Evolutionary conservation across 306 rosid genomes (phyloP).

Genomic region (Crotalaria pallida): DNA sequence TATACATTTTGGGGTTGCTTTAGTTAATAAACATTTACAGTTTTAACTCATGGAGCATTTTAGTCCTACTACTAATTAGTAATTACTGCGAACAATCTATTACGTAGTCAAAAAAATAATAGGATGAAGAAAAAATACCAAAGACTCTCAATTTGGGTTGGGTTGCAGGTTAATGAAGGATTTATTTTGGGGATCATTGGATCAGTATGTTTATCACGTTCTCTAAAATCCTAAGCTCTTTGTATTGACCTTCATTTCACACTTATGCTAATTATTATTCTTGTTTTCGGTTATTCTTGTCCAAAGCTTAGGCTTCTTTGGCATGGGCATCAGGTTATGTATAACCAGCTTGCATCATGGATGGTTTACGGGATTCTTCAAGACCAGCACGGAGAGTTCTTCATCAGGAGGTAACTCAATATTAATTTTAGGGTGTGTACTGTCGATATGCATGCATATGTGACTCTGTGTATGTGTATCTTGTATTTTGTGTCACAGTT

Average conservation of each 20-base stretch:
- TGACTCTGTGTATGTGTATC: neutral
- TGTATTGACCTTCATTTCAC: neutral
- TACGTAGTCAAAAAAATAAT: neutral
- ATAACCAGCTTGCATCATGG: slow-evolving; percentile 96
- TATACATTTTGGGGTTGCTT: neutral
- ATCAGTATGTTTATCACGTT: slow-evolving; percentile 16
- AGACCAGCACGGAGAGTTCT: slow-evolving; percentile 88
- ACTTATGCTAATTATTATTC: slow-evolving; percentile 12
- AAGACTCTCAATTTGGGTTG: slow-evolving; percentile 1
- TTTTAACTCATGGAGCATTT: neutral
- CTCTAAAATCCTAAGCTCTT: neutral
- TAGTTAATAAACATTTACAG: neutral
- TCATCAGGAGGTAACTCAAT: slow-evolving; percentile 63
- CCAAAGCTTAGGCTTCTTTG: slow-evolving; percentile 92
- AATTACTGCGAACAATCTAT: neutral
- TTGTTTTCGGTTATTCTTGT: slow-evolving; percentile 21
- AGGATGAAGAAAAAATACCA: neutral
- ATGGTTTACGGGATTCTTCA: slow-evolving; percentile 93
- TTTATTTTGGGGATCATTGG: neutral
- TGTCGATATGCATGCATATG: neutral
- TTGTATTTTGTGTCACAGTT: neutral
- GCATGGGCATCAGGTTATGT: slow-evolving; percentile 97
- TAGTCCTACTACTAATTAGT: neutral
- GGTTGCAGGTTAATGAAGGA: neutral
- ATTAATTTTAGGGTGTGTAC: neutral